Evolutionary conservation across 2,329 filamentous ascomycete species (phyloP), one percentile per base, ranked within the genome.

Genomic region (Tolypocladium inflatum): DNA sequence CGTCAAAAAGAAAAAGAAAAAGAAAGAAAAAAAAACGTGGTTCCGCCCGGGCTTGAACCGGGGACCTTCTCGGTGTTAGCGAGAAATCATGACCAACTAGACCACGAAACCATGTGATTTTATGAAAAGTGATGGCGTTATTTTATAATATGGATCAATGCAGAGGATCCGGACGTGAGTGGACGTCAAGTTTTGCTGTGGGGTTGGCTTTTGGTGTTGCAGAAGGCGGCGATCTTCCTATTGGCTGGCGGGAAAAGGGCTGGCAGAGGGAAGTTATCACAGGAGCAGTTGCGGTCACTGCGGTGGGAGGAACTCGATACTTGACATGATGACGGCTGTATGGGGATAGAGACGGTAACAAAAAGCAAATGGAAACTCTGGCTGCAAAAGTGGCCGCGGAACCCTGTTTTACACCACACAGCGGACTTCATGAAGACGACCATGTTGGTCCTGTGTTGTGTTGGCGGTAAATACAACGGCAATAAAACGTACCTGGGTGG

Each of bases 1-100:
- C 3, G 2, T 7, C 21, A 30, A 33, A 33, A 50, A n/a, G n/a
- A n/a, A n/a, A n/a, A n/a, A n/a, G n/a, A n/a, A n/a, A n/a, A n/a
- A n/a, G 1, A 38, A 38, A 15, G n/a, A n/a, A n/a, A n/a, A 59
- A 64, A 68, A 65, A 60, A 38, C 9, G 58, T 71, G 70, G 66
- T 72, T 71, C 63, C 70, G 70, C 70, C 69, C 70, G 70, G 70
- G 69, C 68, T 72, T 63, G 70, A 73, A 72, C 70, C 69, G 69
- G 69, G 70, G 70, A 72, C 69, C 69, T 71, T 71, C 68, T 72
- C 69, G 70, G 69, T 72, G 70, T 72, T 72, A 72, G 63, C 69
- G 69, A 72, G 68, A 71, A 70, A 68, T 70, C 69, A 72, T 72
- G 65, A 73, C 70, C 70, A 71, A 67, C 70, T 72, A 72, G 69